phyloP scores from a whole-genome alignment of 2,329 filamentous ascomycete genomes.

The Alternaria sp. region DNA sequence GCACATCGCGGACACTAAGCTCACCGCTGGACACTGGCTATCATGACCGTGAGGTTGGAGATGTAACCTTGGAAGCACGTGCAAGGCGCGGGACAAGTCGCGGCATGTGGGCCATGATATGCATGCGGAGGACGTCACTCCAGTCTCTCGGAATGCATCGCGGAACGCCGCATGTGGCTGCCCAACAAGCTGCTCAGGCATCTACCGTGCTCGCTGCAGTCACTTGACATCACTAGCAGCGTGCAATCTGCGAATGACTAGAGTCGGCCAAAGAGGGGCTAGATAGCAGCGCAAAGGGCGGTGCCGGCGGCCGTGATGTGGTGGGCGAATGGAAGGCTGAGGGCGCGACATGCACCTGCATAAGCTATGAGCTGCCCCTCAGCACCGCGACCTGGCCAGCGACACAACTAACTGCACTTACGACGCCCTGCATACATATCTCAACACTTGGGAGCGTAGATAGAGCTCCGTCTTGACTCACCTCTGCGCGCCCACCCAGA shows the following conservation, averaged over 20 bases:
- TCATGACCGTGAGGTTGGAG: background rate
- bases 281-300: slow-evolving; percentile 14
- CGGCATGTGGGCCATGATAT: slow-evolving; percentile 3
- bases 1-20: background rate
- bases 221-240: background rate
- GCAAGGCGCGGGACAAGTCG: background rate
- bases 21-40: background rate
- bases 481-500: background rate
- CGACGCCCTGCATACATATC: slow-evolving; percentile 18
- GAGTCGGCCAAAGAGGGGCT: background rate
- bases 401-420: slow-evolving; percentile 10
- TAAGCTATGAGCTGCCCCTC: slow-evolving; percentile 21
- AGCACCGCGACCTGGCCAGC: slow-evolving; percentile 10
- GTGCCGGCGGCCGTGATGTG: background rate
- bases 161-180: slow-evolving; percentile 14
- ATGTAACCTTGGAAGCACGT: background rate
- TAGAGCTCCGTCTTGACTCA: slow-evolving; percentile 5
- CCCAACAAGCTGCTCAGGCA: background rate
- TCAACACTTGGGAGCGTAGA: slow-evolving; percentile 20
- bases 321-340: slow-evolving; percentile 8
- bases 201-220: background rate
- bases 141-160: slow-evolving; percentile 14
- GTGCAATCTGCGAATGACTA: background rate
- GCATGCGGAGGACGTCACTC: slow-evolving; percentile 17
- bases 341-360: slow-evolving; percentile 21